A percentile compares a stretch with the other conserved stretches of the same genome.
Evolutionary conservation across 2,329 filamentous ascomycete species (phyloP).

Genomic region (Epichloe sibirici): DNA sequence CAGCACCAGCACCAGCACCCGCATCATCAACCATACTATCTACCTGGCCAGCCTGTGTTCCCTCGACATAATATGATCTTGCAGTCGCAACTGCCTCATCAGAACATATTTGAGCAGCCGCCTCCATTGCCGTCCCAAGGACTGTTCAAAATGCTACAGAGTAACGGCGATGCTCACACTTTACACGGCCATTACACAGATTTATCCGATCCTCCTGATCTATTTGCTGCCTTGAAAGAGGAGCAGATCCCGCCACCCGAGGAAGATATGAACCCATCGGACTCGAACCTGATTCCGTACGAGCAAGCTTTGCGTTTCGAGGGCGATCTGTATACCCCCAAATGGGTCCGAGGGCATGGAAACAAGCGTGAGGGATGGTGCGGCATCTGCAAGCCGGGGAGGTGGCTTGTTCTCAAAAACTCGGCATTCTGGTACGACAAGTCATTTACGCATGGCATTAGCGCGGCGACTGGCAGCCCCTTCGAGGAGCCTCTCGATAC

Average conservation of each 20-base stretch:
- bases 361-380: slow-evolving; percentile 88
- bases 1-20: slow-evolving; percentile 22
- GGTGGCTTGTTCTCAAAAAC: slow-evolving; percentile 82
- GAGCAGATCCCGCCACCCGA: slow-evolving; percentile 63
- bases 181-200: slow-evolving; percentile 61
- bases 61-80: slow-evolving; percentile 47
- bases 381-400: slow-evolving; percentile 72
- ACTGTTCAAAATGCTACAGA: slow-evolving; percentile 61
- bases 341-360: slow-evolving; percentile 74
- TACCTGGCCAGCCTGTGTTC: slow-evolving; percentile 39
- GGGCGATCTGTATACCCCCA: slow-evolving; percentile 71
- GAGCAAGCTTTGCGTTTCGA: slow-evolving; percentile 71
- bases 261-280: slow-evolving; percentile 69
- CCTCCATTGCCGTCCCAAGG: slow-evolving; percentile 57
- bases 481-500: slow-evolving; percentile 69
- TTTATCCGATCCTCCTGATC: slow-evolving; percentile 61
- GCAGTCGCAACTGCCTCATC: slow-evolving; percentile 33
- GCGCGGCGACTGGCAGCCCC: slow-evolving; percentile 63
- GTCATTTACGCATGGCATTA: slow-evolving; percentile 79
- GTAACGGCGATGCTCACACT: slow-evolving; percentile 57
- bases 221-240: slow-evolving; percentile 64
- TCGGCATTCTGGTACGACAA: slow-evolving; percentile 92
- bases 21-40: slow-evolving; percentile 37
- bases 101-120: slow-evolving; percentile 44
- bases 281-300: slow-evolving; percentile 63